Base-by-base conservation (phyloP, 257 asterid species). In the Verbascum thapsus region DNA sequence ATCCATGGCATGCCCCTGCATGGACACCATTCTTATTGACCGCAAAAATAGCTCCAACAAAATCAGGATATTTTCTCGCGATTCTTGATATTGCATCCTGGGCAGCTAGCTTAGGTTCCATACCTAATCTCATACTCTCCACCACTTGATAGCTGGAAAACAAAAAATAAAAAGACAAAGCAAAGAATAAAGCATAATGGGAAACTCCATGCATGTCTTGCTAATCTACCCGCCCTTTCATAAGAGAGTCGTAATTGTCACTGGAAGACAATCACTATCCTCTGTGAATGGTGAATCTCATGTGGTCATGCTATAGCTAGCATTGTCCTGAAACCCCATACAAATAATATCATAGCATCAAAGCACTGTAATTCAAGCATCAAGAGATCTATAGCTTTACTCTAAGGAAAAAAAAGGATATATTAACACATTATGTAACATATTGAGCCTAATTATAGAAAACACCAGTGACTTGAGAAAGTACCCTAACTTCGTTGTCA, bases 1-100 rank as follows among this genome's bases (percentile, higher is more conserved):
- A 92, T 37, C 99, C 97, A 72, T 89, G 82, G 83, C 94, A 89
- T 39, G 97, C 97, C 13, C 97, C 97, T 1, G 91, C 96, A 65
- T 92, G 99, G 32, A 59, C 67, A 0, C 99, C 97, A 30, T 70
- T 70, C 76, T 70, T 84, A 59, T 78, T 74, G 13, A 92, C 78
- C 0, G 94, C 97, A 69, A 92, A 87, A 72, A 87, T 71, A 26
- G 97, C 99, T 71, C 99, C 99, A 0, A 84, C 81, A 56, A 92
- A 92, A 72, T 79, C 63, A 0, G 96, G 97, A 72, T 54, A 92
- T 73, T 82, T 89, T 68, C 85, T 75, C 0, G 86, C 70, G 16
- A 92, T 92, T 70, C 97, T 81, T 15, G 90, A 74, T 71, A 92
- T 82, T 61, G 96, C 95, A 60, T 89, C 97, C 76, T 79, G 68